Evolutionary conservation across 1,139 yeast species (phyloP).

Genomic region (Blastobotrys niveus): DNA sequence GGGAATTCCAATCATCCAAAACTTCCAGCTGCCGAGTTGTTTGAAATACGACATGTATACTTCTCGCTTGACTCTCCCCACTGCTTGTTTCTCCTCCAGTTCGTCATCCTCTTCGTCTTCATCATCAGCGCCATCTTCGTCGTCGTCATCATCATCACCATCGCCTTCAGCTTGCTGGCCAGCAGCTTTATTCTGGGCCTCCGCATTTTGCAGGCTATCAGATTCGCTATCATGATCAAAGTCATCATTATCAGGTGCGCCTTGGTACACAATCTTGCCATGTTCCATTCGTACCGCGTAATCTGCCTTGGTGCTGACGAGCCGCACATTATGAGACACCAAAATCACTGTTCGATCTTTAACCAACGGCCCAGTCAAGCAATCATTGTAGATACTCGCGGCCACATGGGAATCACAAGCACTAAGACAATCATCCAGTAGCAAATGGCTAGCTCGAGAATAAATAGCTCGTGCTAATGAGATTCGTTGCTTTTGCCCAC

Average conservation of each 20-base stretch:
- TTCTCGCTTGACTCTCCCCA: conserved; percentile 67
- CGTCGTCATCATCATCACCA: not conserved
- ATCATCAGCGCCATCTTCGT: not conserved
- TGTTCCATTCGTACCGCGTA: conserved; percentile 75
- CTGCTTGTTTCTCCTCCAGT: conserved; percentile 76
- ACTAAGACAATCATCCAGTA: conserved; percentile 88
- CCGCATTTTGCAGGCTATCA: conserved; percentile 61
- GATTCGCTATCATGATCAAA: conserved; percentile 76
- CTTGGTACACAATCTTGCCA: conserved; percentile 73
- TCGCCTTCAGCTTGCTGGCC: not conserved
- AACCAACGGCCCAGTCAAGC: conserved; percentile 84
- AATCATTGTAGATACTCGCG: conserved; percentile 83
- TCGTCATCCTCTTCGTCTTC: conserved; percentile 74
- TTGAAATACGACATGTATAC: conserved; percentile 66
- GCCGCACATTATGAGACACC: conserved; percentile 89
- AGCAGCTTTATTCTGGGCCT: not conserved
- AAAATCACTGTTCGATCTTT: conserved; percentile 71
- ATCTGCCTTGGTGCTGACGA: conserved; percentile 72
- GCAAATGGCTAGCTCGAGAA: conserved; percentile 70
- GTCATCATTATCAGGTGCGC: conserved; percentile 51
- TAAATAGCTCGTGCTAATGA: conserved; percentile 92
- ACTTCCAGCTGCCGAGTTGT: conserved; percentile 55
- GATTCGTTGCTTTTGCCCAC: conserved; percentile 96
- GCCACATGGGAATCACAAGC: conserved; percentile 94
- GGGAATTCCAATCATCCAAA: conserved; percentile 44